phyloP scores from a whole-genome alignment of 2,329 filamentous ascomycete species.

The Sarocladium brachiariae region DNA sequence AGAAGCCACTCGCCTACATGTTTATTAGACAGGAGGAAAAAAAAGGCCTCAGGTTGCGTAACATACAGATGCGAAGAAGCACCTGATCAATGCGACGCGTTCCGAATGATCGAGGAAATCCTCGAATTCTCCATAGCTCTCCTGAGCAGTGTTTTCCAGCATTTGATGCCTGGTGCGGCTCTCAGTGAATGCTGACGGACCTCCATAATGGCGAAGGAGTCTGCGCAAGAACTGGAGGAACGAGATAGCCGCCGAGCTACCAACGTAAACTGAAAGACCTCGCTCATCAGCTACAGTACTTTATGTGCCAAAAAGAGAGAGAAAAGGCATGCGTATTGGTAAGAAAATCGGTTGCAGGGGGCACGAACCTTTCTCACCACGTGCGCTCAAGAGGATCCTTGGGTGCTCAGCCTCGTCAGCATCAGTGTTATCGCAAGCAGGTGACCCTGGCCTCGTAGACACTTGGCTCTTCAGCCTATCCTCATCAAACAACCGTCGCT shows the following conservation, averaged over 20 bases:
- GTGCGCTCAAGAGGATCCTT: slow-evolving; percentile 2
- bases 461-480: neutral
- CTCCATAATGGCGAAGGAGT: slow-evolving; percentile 4
- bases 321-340: no score
- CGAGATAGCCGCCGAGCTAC: slow-evolving; percentile 7
- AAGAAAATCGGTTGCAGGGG: no score
- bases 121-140: slow-evolving; percentile 6
- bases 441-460: neutral
- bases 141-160: slow-evolving; percentile 3
- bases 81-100: neutral
- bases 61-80: neutral
- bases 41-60: neutral
- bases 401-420: slow-evolving; percentile 4
- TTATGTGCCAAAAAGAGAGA: no score
- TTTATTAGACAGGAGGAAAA: neutral
- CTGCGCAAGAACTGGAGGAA: slow-evolving; percentile 6
- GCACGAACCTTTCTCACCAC: slow-evolving; percentile 5
- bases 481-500: neutral
- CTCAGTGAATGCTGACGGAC: slow-evolving; percentile 4
- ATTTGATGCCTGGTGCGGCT: slow-evolving; percentile 6
- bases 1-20: neutral
- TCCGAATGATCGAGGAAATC: slow-evolving; percentile 3
- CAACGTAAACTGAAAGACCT: slow-evolving; percentile 1
- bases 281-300: neutral
- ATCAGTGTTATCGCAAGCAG: neutral